Evolutionary conservation across 148 eudicot genomes (phyloP), one percentile per base, ranked within the genome.

Genomic region (Nepenthes gracilis): DNA sequence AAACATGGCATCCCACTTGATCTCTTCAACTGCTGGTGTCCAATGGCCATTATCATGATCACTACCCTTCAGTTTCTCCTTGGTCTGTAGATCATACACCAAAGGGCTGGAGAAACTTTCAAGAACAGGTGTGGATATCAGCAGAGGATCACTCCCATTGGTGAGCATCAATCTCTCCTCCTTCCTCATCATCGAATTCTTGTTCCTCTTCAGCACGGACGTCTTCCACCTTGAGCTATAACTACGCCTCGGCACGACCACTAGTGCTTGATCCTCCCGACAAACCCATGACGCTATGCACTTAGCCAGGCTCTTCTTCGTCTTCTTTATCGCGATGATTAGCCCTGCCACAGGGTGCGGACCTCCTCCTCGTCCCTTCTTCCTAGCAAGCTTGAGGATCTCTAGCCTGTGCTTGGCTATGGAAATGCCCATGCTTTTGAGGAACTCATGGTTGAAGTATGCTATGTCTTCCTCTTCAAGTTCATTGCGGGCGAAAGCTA

Each of bases 341-440:
- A 85, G 67, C 58, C 65, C 78, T 36, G 85, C 54, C 38, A 82
- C 70, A 12, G 83, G 74, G 32, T 65, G 35, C 12, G 53, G 48
- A n/a, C n/a, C n/a, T 64, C 50, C 11, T 35, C 38, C 48, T 12
- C 34, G 35, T n/a, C 58, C 77, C 35, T 67, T 75, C 68, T 67
- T 84, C 36, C 70, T 79, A 5, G 83, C 85, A 12, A 92, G 82
- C 55, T 88, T 92, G 69, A 92, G 86, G 47, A 91, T 92, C 67
- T 92, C 86, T 5, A 92, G 81, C 80, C 97, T 75, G 72, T 92
- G 97, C 63, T 92, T 92, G 70, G 94, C 96, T 67, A 92, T 83
- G 6, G 84, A 71, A 53, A 92, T 85, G 1, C 96, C 96, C 88
- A 92, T 92, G 74, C 97, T 92, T 69, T 88, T 93, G 37, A 92